A percentile compares a stretch with the other conserved stretches of the same genome.
Conservation (phyloP, 257 asterid genomes). For the Solanum paucissectum region DNA sequence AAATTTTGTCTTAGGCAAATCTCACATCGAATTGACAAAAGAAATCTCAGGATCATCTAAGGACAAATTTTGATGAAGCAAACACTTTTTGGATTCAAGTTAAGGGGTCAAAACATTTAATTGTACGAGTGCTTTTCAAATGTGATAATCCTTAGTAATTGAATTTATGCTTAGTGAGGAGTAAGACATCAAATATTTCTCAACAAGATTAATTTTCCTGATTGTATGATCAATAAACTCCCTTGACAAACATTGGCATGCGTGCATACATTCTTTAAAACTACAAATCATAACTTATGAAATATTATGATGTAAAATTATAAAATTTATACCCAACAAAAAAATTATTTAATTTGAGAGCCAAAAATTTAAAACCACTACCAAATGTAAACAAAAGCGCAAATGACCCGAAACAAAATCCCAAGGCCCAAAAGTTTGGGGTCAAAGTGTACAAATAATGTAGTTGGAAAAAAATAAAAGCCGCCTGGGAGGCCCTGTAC, state of each 20-base stretch:
- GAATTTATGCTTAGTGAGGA: too few relatives aligned
- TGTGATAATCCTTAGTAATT: not conserved
- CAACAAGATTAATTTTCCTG: not conserved
- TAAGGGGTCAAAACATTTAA: not conserved
- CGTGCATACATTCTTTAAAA: not conserved
- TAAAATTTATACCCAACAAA: not conserved
- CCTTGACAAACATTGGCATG: not conserved
- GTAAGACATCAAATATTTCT: too few relatives aligned
- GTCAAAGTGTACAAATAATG: not conserved
- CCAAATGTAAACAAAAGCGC: too few relatives aligned
- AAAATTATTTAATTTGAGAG: too few relatives aligned
- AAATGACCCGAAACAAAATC: too few relatives aligned
- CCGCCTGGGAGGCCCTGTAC: too few relatives aligned
- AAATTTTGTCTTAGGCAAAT: not conserved
- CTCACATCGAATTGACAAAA: not conserved
- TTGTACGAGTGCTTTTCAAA: not conserved
- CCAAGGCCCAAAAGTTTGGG: not conserved
- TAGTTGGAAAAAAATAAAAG: not conserved
- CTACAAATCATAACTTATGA: not conserved
- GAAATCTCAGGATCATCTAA: not conserved
- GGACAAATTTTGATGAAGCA: not conserved
- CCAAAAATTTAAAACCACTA: too few relatives aligned
- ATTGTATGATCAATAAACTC: too few relatives aligned
- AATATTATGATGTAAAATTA: too few relatives aligned
- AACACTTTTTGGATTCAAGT: not conserved